Evolutionary conservation across 2,329 filamentous ascomycete species (phyloP).

Genomic region (Talaromyces sp.): DNA sequence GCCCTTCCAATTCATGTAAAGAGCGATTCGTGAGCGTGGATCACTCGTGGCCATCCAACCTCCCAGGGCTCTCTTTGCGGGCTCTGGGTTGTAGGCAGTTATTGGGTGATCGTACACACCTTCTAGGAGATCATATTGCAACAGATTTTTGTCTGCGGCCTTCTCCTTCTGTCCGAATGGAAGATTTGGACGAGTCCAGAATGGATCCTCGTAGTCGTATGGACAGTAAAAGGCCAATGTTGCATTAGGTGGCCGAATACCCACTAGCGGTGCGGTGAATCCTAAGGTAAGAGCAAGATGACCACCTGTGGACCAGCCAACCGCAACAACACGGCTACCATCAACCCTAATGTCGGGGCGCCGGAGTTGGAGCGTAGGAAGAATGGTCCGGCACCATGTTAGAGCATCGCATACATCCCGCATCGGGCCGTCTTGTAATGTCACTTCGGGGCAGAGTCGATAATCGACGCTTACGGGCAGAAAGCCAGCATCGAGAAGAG

Average conservation of each 20-base stretch:
- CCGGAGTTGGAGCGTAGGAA: neutral
- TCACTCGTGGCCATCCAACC: too few relatives aligned
- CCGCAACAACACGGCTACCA: constrained; percentile 30
- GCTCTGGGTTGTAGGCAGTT: too few relatives aligned
- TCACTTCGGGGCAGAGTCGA: constrained; percentile 45
- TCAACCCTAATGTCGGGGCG: constrained; percentile 5
- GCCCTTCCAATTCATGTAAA: too few relatives aligned
- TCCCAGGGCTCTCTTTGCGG: too few relatives aligned
- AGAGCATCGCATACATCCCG: constrained; percentile 28
- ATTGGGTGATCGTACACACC: too few relatives aligned
- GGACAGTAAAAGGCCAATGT: constrained; percentile 46
- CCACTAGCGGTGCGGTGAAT: constrained; percentile 32
- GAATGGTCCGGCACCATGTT: neutral
- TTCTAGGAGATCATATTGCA: too few relatives aligned
- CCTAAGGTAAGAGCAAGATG: constrained; percentile 42
- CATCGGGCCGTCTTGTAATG: constrained; percentile 42
- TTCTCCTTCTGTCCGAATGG: neutral
- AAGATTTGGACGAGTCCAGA: neutral
- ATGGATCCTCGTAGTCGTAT: constrained; percentile 32
- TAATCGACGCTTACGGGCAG: constrained; percentile 47
- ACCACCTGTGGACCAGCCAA: constrained; percentile 50
- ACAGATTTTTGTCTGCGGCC: too few relatives aligned
- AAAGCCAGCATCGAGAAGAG: constrained; percentile 36
- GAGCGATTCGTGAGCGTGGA: too few relatives aligned
- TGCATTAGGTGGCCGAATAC: constrained; percentile 37